Evolutionary conservation across 1,139 yeast genomes (phyloP), one percentile per base, ranked within the genome.

Genomic region (Hanseniaspora gamundiae): DNA sequence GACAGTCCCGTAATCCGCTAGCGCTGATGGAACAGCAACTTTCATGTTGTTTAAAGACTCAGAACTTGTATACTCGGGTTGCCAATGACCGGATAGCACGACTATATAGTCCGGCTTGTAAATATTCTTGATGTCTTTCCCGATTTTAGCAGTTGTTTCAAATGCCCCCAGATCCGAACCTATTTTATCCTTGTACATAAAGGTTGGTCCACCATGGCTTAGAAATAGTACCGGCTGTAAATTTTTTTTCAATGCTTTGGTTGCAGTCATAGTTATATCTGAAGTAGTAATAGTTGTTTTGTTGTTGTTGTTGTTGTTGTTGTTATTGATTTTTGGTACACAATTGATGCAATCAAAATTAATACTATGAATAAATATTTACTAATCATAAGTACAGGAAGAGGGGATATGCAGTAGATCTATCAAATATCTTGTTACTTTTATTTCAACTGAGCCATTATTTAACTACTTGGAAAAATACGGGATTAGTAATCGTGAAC

Each of bases 201-300:
- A 80, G 1, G 80, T 76, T 3, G 93, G 93, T 1, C 87, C 88
- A 2, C 93, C 93, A 61, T 83, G 93, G 29, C 85, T 76, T 43
- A 81, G 57, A 59, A 82, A 83, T 56, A 65, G 79, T 1, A 78
- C 70, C 7, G 93, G 88, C 9, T 44, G 47, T 24, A 35, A 19
- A n/a, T 28, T 28, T 13, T 14, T 28, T 4, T 40, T 26, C 11
- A 27, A 20, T 14, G n/a, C 13, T 14, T 31, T 36, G 21, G 24
- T 29, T 19, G 44, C 3, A 9, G 31, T 33, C 2, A 28, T 30
- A 35, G 21, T 35, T 5, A 27, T 19, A 7, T 21, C 35, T 13
- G 28, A 26, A 21, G 11, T 36, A 35, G 27, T 21, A 6, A 28
- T 30, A 30, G 8, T n/a, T 30, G 8, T 14, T 7, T 10, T 30